Percentiles rank a stretch among this genome's conserved stretches.
phyloP scores from a whole-genome alignment of 352 stramenopile species.

The Globisporangium cylindrosporum region DNA sequence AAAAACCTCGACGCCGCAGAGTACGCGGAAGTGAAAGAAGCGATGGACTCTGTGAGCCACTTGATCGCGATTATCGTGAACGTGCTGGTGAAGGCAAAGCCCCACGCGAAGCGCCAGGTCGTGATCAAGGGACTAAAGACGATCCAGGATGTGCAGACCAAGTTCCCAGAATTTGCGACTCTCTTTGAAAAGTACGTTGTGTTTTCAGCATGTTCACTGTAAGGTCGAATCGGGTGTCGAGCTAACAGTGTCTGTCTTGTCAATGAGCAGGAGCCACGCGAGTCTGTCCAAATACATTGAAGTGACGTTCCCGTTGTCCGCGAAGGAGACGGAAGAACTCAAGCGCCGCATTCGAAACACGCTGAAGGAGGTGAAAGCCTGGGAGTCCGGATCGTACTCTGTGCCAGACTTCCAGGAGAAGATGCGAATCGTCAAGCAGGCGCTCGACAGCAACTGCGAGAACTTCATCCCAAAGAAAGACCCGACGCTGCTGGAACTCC shows the following conservation, averaged over 20 bases:
- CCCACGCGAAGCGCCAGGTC: constrained; percentile 11
- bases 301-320: constrained; percentile 14
- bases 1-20: constrained; percentile 14
- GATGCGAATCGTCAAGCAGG: constrained; percentile 13
- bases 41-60: constrained; percentile 13
- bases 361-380: constrained; percentile 17
- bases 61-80: constrained; percentile 6
- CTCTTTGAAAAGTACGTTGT: constrained; percentile 17
- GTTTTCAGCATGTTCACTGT: neutral
- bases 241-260: neutral
- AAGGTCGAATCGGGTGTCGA: neutral
- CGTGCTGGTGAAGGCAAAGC: constrained; percentile 18
- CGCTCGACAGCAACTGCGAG: constrained; percentile 17
- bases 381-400: constrained; percentile 9
- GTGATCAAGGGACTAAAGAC: constrained; percentile 13
- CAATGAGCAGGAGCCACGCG: constrained; percentile 11
- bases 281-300: constrained; percentile 20
- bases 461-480: constrained; percentile 14
- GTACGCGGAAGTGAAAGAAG: constrained; percentile 4
- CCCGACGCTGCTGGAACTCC: constrained; percentile 12
- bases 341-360: constrained; percentile 11
- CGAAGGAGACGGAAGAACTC: constrained; percentile 18
- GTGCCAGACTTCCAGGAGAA: constrained; percentile 20
- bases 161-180: constrained; percentile 7
- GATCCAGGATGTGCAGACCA: constrained; percentile 18